These are phyloP conservation scores for Stemphylium vesicarium DNA, from an alignment of 2,329 filamentous ascomycete species.

Conservation along the genomic window DNA sequence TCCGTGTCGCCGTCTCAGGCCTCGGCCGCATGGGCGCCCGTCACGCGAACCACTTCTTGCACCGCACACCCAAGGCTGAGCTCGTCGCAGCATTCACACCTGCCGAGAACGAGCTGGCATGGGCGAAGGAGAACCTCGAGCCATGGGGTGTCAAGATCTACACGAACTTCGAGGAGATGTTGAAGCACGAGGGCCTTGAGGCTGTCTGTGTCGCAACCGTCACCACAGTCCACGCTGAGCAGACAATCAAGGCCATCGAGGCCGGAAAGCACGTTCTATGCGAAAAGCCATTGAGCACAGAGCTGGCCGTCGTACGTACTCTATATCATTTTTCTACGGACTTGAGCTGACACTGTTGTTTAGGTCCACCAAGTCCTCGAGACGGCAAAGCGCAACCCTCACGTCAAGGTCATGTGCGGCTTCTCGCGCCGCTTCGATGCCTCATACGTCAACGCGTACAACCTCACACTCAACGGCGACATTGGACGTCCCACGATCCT, in stretches of 20 bases:
- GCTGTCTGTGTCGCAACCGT: conserved; percentile 63
- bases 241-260: conserved; percentile 63
- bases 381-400: conserved; percentile 60
- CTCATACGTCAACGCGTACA: conserved; percentile 67
- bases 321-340: not conserved
- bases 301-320: conserved; percentile 12
- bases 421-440: conserved; percentile 71
- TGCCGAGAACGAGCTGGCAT: conserved; percentile 51
- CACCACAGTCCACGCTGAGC: conserved; percentile 63
- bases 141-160: conserved; percentile 61
- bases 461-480: conserved; percentile 58
- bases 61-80: conserved; percentile 54
- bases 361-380: conserved; percentile 67
- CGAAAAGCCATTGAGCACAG: conserved; percentile 67
- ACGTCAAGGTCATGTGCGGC: conserved; percentile 71
- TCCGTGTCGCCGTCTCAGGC: conserved; percentile 54
- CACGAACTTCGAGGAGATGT: conserved; percentile 63
- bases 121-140: conserved; percentile 59
- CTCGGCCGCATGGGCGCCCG: conserved; percentile 59
- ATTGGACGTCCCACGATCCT: conserved; percentile 68
- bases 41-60: conserved; percentile 56
- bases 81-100: conserved; percentile 58
- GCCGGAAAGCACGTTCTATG: conserved; percentile 63
- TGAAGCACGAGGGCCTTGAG: conserved; percentile 61
- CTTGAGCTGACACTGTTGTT: not conserved